These are phyloP conservation scores for Conticribra weissflogii DNA, from an alignment of 108 stramenopile species.

Conservation along the genomic window DNA sequence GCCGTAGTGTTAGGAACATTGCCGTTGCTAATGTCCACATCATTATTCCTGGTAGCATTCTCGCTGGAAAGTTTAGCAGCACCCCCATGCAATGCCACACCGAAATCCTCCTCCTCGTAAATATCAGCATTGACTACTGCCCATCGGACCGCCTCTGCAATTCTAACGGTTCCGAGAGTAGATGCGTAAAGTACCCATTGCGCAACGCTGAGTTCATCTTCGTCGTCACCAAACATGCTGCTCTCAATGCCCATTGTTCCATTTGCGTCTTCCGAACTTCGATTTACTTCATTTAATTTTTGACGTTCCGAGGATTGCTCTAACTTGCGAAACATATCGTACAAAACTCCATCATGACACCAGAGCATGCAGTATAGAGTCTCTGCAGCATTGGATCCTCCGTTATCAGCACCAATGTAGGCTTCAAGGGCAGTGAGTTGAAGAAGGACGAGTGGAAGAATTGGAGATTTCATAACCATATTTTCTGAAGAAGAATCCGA, in stretches of 20 bases:
- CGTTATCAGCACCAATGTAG: constrained; percentile 45
- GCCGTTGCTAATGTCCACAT: constrained; percentile 18
- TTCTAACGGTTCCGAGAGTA: constrained; percentile 59
- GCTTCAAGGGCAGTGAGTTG: constrained; percentile 44
- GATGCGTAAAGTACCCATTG: constrained; percentile 70
- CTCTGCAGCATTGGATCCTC: constrained; percentile 86
- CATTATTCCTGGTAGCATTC: constrained; percentile 9
- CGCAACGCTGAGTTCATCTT: constrained; percentile 27
- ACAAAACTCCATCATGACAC: constrained; percentile 69
- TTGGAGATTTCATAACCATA: no score
- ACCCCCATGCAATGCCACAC: constrained; percentile 29
- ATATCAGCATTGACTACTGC: constrained; percentile 90
- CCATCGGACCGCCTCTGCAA: constrained; percentile 66
- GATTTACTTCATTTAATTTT: no score
- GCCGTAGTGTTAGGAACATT: no score
- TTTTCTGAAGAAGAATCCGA: no score
- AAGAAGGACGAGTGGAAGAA: constrained; percentile 30
- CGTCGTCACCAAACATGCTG: background rate
- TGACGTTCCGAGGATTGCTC: background rate
- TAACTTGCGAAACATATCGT: constrained; percentile 64
- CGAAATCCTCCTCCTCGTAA: constrained; percentile 95
- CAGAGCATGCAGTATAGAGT: constrained; percentile 86
- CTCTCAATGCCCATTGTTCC: no score
- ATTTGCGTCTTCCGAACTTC: no score
- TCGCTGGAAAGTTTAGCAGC: background rate